phyloP scores from a whole-genome alignment of 2,329 filamentous ascomycete species.

The Fusarium hainanense region DNA sequence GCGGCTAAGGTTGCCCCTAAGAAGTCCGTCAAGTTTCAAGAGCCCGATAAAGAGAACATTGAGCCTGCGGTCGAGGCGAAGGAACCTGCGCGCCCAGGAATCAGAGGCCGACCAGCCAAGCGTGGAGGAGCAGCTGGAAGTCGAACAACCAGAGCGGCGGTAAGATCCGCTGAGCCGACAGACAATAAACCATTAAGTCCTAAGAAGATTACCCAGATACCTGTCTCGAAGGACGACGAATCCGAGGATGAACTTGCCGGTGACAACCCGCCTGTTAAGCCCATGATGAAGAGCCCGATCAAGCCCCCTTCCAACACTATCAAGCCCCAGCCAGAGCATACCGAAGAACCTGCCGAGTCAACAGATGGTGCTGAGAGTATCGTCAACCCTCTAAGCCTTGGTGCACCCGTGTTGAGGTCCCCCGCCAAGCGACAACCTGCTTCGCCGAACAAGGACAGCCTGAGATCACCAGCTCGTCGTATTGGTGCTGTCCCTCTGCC shows the following conservation, averaged over 20 bases:
- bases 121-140: constrained; percentile 47
- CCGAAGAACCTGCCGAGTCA: constrained; percentile 37
- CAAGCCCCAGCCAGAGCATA: constrained; percentile 18
- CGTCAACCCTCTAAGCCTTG: constrained; percentile 52
- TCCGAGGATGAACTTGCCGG: constrained; percentile 71
- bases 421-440: constrained; percentile 66
- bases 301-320: constrained; percentile 55
- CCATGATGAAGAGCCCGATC: constrained; percentile 66
- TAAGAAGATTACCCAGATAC: constrained; percentile 72
- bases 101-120: constrained; percentile 59
- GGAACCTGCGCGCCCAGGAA: constrained; percentile 49
- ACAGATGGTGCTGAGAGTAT: constrained; percentile 47
- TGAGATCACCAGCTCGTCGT: constrained; percentile 67
- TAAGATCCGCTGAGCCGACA: constrained; percentile 48
- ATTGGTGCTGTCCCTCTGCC: constrained; percentile 49
- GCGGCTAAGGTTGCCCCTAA: constrained; percentile 60
- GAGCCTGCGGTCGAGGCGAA: constrained; percentile 56
- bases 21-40: constrained; percentile 73
- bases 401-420: constrained; percentile 59
- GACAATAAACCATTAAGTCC: constrained; percentile 68
- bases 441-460: constrained; percentile 65
- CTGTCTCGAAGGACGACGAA: constrained; percentile 58
- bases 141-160: constrained; percentile 52
- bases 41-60: constrained; percentile 73
- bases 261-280: constrained; percentile 62